These are phyloP conservation scores for Nakataea oryzae DNA, from an alignment of 2,329 filamentous ascomycete genomes.

Conservation along the genomic window DNA sequence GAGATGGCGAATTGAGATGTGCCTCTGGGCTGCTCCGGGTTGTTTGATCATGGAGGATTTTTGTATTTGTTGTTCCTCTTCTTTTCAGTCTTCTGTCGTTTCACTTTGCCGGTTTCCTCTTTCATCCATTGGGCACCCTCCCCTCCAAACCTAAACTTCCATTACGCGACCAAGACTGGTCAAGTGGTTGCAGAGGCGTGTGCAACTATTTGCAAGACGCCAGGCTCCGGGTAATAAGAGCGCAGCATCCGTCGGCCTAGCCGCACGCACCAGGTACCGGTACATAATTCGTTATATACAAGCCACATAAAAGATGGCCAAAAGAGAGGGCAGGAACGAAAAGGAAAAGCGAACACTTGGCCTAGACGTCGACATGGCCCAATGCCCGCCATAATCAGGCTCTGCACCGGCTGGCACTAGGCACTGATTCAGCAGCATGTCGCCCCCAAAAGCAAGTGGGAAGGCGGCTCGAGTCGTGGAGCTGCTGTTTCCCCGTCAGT, in stretches of 20 bases:
- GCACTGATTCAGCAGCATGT: background rate
- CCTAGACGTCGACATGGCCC: background rate
- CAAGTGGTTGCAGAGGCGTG: background rate
- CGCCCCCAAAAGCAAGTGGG: background rate
- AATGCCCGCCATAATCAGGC: background rate
- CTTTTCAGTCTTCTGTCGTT: too few species aligned
- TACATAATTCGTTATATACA: too few species aligned
- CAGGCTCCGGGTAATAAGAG: background rate
- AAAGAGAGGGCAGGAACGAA: background rate
- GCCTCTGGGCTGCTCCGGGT: background rate
- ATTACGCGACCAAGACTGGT: background rate
- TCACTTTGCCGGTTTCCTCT: too few species aligned
- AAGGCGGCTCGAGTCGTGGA: background rate
- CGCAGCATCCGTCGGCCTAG: background rate
- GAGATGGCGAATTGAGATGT: background rate
- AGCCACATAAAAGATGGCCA: background rate
- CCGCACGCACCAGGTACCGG: too few species aligned
- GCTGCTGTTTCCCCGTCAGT: background rate
- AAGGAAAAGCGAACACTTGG: too few species aligned
- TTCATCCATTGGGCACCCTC: too few species aligned
- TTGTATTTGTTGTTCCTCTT: conserved; percentile 4
- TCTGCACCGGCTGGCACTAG: too few species aligned
- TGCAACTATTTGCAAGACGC: background rate
- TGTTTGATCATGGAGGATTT: background rate
- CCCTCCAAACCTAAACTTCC: background rate